Evolutionary conservation across 805 yeast genomes (phyloP).

Genomic region (Pichia californica): DNA sequence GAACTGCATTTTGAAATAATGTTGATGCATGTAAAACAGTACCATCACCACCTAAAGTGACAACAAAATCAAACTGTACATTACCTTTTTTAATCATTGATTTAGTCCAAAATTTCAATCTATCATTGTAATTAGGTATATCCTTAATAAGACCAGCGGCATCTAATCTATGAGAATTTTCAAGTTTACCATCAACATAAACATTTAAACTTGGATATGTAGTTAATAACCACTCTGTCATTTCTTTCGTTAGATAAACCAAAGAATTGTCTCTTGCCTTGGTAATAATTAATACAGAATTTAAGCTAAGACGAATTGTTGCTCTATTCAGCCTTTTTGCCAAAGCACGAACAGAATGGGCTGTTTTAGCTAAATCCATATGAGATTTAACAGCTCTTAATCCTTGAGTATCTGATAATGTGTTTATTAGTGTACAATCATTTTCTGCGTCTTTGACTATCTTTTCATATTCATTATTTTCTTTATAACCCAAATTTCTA

Average conservation of each 20-base stretch:
- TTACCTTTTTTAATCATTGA: constrained; percentile 42
- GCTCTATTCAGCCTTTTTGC: constrained; percentile 68
- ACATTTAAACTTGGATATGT: constrained; percentile 32
- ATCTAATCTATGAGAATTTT: constrained; percentile 57
- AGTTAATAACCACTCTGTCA: constrained; percentile 68
- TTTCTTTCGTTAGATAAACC: constrained; percentile 67
- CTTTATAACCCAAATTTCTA: not conserved
- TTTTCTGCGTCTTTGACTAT: constrained; percentile 2
- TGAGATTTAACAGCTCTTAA: constrained; percentile 57
- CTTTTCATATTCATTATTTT: not conserved
- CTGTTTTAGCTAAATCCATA: constrained; percentile 72
- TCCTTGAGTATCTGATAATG: constrained; percentile 22
- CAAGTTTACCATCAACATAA: constrained; percentile 68
- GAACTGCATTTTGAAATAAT: constrained; percentile 76
- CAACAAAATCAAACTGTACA: constrained; percentile 61
- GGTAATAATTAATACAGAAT: constrained; percentile 76
- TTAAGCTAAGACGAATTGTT: constrained; percentile 62
- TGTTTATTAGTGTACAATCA: constrained; percentile 6
- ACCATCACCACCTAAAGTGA: constrained; percentile 96
- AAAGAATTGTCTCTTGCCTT: constrained; percentile 81
- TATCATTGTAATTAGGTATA: constrained; percentile 37
- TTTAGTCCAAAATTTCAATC: constrained; percentile 65
- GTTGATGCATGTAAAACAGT: constrained; percentile 87
- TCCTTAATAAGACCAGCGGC: constrained; percentile 44
- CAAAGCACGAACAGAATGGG: constrained; percentile 70